Conservation (phyloP, 352 stramenopile genomes). For the Elongisporangium prolatum region DNA sequence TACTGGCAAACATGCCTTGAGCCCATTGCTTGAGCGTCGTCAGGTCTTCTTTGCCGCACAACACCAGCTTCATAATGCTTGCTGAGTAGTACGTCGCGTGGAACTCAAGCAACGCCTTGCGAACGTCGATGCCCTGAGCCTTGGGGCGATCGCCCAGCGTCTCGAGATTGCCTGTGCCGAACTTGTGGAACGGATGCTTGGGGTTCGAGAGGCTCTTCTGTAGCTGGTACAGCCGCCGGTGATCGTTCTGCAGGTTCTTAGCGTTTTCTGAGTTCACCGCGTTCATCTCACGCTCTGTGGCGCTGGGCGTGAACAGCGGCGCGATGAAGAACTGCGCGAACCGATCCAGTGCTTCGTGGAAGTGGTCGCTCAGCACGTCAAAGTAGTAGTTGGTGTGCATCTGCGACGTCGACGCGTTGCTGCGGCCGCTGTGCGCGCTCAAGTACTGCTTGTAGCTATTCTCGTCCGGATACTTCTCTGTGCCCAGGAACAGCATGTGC, state of each 20-base stretch:
- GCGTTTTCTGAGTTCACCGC: conserved; percentile 96
- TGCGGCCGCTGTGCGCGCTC: conserved; percentile 89
- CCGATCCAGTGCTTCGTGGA: conserved; percentile 89
- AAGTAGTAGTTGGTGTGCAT: conserved; percentile 98
- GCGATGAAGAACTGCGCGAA: conserved; percentile 98
- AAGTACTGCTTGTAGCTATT: conserved; percentile 94
- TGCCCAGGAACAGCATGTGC: conserved; percentile 98
- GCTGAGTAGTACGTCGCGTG: conserved; percentile 89
- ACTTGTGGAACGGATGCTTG: conserved; percentile 84
- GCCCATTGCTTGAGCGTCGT: conserved; percentile 77
- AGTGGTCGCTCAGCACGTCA: conserved; percentile 81
- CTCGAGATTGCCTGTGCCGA: conserved; percentile 88
- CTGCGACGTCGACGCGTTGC: conserved; percentile 95
- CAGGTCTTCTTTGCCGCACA: conserved; percentile 87
- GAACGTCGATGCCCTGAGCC: conserved; percentile 46
- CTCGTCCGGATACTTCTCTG: conserved; percentile 94
- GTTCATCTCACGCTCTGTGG: conserved; percentile 93
- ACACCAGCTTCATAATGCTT: conserved; percentile 88
- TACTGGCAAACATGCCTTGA: conserved; percentile 64
- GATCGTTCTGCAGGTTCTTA: conserved; percentile 96
- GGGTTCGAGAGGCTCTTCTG: conserved; percentile 69
- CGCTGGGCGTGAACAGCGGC: conserved; percentile 90
- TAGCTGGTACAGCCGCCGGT: conserved; percentile 78
- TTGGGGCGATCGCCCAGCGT: conserved; percentile 51
- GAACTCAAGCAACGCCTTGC: conserved; percentile 77